Conservation (phyloP, 1,284 basidiomycete species). For the Agroathelia rolfsii region DNA sequence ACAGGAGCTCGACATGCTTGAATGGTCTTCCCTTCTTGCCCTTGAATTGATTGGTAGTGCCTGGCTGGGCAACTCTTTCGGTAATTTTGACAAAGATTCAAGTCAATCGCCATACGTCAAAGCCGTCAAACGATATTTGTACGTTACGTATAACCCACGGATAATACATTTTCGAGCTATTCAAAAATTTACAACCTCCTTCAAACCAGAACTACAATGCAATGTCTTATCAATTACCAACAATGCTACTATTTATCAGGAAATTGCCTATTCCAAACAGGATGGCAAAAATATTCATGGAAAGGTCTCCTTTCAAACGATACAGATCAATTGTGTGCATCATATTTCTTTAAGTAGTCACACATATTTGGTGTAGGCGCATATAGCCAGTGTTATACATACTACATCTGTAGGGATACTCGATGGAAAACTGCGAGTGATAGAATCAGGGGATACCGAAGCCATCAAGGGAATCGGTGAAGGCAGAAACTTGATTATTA, state of each 20-base stretch:
- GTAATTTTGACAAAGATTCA: conserved; percentile 32
- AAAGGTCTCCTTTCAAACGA: conserved; percentile 3
- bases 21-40: conserved; percentile 40
- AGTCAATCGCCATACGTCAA: conserved; percentile 21
- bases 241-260: no score
- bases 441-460: conserved; percentile 12
- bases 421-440: conserved; percentile 8
- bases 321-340: no score
- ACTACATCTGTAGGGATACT: conserved; percentile 9
- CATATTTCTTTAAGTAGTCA: no score
- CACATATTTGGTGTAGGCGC: no score
- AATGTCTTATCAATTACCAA: no score
- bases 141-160: no score
- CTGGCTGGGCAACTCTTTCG: conserved; percentile 41
- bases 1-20: conserved; percentile 32
- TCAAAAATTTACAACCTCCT: no score
- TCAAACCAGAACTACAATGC: no score
- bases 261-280: no score
- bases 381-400: conserved; percentile 12
- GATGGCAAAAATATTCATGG: no score
- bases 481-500: conserved; percentile 19
- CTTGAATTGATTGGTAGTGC: conserved; percentile 41
- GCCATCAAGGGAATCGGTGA: conserved; percentile 11
- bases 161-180: no score
- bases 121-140: conserved; percentile 20